Evolutionary conservation across 176 grass and related monocot genomes (phyloP), one percentile per base, ranked within the genome.

Genomic region (Luzula sylvatica): DNA sequence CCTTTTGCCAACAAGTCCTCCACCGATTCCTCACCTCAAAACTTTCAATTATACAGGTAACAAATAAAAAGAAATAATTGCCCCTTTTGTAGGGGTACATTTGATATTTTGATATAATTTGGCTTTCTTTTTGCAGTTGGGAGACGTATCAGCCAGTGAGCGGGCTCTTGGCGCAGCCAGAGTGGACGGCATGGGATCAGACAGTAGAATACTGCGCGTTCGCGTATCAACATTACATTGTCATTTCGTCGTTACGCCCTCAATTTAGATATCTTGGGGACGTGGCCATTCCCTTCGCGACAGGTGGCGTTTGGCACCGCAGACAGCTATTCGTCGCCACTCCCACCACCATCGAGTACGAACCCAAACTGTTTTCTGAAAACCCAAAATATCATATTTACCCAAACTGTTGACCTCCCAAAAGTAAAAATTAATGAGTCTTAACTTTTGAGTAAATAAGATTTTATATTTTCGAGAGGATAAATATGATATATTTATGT

Each of bases 271-370:
- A 79, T 71, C 81, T 98, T 30, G 92, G 92, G 61, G 92, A 98
- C 82, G 92, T 90, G 53, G 83, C 85, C 6, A 98, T 98, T 82
- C 92, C 92, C 14, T 86, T 77, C 77, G 81, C 92, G 23, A 96
- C 92, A 71, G 81, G 92, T 78, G 92, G 74, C 4, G 81, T 96
- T 70, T 96, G 92, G 92, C 92, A 96, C 52, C 77, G 78, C 21
- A 88, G 92, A 40, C 92, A 98, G 61, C 78, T 98, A 51, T 98
- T 98, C 82, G 92, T 96, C 67, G 85, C 75, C 67, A 98, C 92
- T 59, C 92, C 92, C 16, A 98, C 92, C 69, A 96, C 92, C 42
- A 90, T 98, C 2, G 92, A 98, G 92, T 90, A 98, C 89, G 90
- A 58, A 51, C n/a, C n/a, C n/a, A n/a, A n/a, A n/a, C n/a, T n/a